Evolutionary conservation across 164 flowering plant species (phyloP).

Genomic region (Magnolia officinalis): DNA sequence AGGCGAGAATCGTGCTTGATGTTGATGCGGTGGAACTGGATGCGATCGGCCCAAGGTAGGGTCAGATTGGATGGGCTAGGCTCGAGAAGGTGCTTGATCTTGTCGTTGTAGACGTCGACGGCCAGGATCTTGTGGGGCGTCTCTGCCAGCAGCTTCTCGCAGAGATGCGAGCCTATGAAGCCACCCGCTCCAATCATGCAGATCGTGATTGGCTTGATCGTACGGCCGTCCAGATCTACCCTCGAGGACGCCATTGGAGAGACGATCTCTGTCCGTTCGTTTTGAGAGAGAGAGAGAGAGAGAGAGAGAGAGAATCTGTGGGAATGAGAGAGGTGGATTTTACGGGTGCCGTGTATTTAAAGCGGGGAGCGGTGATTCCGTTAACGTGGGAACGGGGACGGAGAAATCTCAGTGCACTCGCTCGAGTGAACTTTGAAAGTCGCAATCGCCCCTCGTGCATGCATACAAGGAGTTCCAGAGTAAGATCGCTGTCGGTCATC

Average conservation of each 20-base stretch:
- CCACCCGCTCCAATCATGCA: slow-evolving; percentile 42
- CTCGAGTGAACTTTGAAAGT: too few relatives aligned
- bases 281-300: not conserved
- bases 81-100: slow-evolving; percentile 33
- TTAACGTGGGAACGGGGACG: too few relatives aligned
- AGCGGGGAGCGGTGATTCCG: too few relatives aligned
- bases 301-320: not conserved
- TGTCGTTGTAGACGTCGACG: slow-evolving; percentile 33
- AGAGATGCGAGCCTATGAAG: slow-evolving; percentile 40
- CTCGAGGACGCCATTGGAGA: slow-evolving; percentile 6
- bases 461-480: too few relatives aligned
- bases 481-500: too few relatives aligned
- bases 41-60: slow-evolving; percentile 63
- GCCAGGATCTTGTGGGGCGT: slow-evolving; percentile 30
- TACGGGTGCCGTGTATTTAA: too few relatives aligned
- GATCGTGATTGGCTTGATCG: slow-evolving; percentile 27
- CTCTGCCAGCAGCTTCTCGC: slow-evolving; percentile 32
- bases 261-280: not conserved
- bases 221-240: slow-evolving; percentile 33
- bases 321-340: not conserved
- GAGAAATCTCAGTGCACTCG: too few relatives aligned
- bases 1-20: slow-evolving; percentile 95
- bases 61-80: slow-evolving; percentile 5
- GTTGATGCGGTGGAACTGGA: slow-evolving; percentile 91
- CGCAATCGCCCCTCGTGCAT: too few relatives aligned